Evolutionary conservation across 2,329 filamentous ascomycete genomes (phyloP).

Genomic region (Trichothecium roseum): DNA sequence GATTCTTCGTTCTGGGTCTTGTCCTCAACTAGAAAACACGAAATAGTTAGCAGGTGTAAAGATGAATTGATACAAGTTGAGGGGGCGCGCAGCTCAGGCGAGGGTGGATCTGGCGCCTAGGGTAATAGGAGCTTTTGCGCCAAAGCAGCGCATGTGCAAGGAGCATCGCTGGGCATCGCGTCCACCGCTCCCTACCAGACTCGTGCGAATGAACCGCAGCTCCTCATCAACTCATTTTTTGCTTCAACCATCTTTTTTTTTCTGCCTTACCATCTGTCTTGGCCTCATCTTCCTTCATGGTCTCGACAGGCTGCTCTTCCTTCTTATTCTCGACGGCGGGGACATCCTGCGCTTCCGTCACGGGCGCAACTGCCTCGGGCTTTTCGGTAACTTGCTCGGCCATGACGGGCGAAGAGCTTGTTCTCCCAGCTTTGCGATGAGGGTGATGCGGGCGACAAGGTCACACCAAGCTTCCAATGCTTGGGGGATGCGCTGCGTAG

Average conservation of each 20-base stretch:
- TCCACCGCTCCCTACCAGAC: conserved; percentile 6
- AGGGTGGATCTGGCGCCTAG: not conserved
- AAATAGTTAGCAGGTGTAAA: not conserved
- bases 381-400: conserved; percentile 26
- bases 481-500: too few species aligned
- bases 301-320: conserved; percentile 11
- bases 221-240: too few species aligned
- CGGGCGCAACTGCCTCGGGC: conserved; percentile 21
- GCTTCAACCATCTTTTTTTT: conserved; percentile 1
- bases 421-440: too few species aligned
- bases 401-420: conserved; percentile 17
- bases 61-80: not conserved
- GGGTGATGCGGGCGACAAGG: too few species aligned
- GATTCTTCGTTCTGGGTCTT: conserved; percentile 12
- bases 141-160: not conserved
- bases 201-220: conserved; percentile 11
- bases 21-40: conserved; percentile 3
- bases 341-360: conserved; percentile 17
- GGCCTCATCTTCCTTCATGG: conserved; percentile 13
- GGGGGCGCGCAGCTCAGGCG: conserved; percentile 6
- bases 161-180: conserved; percentile 19
- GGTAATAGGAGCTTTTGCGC: not conserved
- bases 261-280: conserved; percentile 20
- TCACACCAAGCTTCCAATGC: too few species aligned
- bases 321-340: conserved; percentile 13